phyloP scores from a whole-genome alignment of 805 yeast genomes.

The Lachancea sp. region DNA sequence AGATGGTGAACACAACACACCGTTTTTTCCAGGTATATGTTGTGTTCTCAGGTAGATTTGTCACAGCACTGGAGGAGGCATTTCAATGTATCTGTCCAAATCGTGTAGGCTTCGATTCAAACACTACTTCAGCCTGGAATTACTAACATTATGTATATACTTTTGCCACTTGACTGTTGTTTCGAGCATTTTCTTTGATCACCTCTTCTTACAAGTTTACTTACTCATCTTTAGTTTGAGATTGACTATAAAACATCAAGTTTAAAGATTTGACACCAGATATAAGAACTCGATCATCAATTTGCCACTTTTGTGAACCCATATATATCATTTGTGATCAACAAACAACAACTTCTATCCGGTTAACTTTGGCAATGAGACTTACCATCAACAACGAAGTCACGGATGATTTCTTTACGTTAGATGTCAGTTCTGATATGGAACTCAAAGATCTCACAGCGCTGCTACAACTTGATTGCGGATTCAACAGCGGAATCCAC shows the following conservation, averaged over 20 bases:
- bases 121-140: no score
- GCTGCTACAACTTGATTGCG: conserved; percentile 63
- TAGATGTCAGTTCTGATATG: conserved; percentile 65
- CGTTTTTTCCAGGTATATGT: no score
- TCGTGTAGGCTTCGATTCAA: no score
- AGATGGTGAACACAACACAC: background rate
- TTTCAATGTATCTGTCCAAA: no score
- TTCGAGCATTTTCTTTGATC: background rate
- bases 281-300: background rate
- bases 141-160: background rate
- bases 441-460: conserved; percentile 64
- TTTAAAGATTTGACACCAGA: no score
- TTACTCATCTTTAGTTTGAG: no score
- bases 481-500: conserved; percentile 42
- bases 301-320: background rate
- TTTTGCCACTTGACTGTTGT: background rate
- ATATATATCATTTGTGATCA: background rate
- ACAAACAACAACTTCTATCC: background rate
- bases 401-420: conserved; percentile 41
- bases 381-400: conserved; percentile 45
- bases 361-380: conserved; percentile 31
- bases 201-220: background rate
- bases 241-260: no score
- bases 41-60: no score
- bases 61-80: no score